phyloP scores from a whole-genome alignment of 768 basidiomycete species.

The Amyloporia xantha region DNA sequence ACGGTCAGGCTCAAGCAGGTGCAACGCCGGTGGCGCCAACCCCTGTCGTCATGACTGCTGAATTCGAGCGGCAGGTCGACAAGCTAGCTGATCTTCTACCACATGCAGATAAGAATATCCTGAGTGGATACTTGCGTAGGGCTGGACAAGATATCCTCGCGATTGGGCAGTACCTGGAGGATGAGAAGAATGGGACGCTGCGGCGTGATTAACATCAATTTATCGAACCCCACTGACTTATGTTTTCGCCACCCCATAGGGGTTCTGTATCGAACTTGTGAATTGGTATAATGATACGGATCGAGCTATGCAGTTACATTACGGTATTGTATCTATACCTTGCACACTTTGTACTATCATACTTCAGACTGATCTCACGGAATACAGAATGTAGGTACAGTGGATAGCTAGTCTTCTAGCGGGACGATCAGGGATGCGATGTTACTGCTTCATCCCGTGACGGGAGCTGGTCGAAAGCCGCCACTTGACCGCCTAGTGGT shows the following conservation, averaged over 20 bases:
- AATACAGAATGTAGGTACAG: slow-evolving; percentile 18
- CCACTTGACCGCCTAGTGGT: slow-evolving; percentile 29
- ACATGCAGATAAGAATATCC: slow-evolving; percentile 57
- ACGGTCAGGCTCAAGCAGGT: neutral
- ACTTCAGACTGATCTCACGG: neutral
- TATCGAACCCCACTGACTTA: neutral
- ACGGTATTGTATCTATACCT: slow-evolving; percentile 9
- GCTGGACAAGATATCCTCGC: slow-evolving; percentile 78
- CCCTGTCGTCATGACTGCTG: slow-evolving; percentile 26
- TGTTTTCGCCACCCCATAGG: neutral
- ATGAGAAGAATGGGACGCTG: slow-evolving; percentile 70
- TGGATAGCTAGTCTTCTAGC: too few species aligned
- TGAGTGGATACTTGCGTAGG: slow-evolving; percentile 66
- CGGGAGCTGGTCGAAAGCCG: slow-evolving; percentile 39
- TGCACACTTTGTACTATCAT: slow-evolving; percentile 1
- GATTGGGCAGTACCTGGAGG: slow-evolving; percentile 82
- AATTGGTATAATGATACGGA: neutral
- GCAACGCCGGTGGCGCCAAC: slow-evolving; percentile 7
- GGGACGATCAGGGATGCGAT: too few species aligned
- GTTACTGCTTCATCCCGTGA: neutral
- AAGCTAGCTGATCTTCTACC: slow-evolving; percentile 66
- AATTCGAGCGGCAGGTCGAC: slow-evolving; percentile 64
- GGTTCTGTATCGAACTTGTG: neutral
- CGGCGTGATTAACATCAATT: slow-evolving; percentile 23
- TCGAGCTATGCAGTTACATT: neutral